Base-by-base conservation (phyloP, 2,329 filamentous ascomycete genomes). In the Fusarium transvaalense region DNA sequence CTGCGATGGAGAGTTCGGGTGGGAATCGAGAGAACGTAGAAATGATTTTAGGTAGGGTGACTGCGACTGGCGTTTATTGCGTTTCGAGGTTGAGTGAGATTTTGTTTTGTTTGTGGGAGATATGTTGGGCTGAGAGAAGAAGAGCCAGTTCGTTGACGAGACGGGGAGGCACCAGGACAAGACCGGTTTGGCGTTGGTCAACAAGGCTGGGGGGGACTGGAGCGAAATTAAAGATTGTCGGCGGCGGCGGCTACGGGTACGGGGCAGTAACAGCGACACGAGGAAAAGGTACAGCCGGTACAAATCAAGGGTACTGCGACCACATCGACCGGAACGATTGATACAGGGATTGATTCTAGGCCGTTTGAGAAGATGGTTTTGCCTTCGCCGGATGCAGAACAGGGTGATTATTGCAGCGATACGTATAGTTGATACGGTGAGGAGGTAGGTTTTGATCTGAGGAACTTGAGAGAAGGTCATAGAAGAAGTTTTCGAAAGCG, bases 181-280 rank as follows among this genome's bases (percentile, higher is more conserved):
- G 68, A 65, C 67, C 50, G 67, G 71, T 62, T 68, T 73, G 70
- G 68, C 62, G 70, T 62, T 56, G 62, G 71, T 51, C 23, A 51
- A 62, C 70, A 43, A 71, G 62, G 71, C 68, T 68, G 61, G 67
- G 71, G 71, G 70, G 68, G 57, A 55, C 54, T 62, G 61, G 66
- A 67, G 66, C 71, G 71, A 73, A 69, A 73, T 73, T 73, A 73
- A 73, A 73, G 66, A 73, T 71, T 61, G 65, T 66, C 71, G 68
- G 69, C 56, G 68, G 56, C 59, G 47, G 47, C 47, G 47, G 47
- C 47, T 27, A 35, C 32, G 21, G 23, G 32, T 70, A 66, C 54
- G 57, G 64, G 56, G 66, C 62, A 61, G 47, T 41, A 61, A 39
- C 35, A 64, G 51, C 60, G 51, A 65, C 61, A 65, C 61, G 38